phyloP scores from a whole-genome alignment of 805 yeast species.

The Alloascoidea hylecoeti region DNA sequence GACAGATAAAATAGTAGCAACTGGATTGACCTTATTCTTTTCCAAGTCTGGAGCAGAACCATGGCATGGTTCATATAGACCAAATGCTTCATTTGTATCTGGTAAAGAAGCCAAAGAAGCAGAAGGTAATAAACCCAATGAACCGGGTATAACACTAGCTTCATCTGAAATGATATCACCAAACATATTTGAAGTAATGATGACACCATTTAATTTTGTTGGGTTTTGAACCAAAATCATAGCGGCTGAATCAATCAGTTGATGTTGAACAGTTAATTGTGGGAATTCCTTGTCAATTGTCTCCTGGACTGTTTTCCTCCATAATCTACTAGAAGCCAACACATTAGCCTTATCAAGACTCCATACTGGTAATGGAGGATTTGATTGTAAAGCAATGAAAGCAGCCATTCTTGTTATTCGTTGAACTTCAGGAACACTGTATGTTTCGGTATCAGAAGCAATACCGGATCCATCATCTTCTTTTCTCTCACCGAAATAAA shows the following conservation, averaged over 20 bases:
- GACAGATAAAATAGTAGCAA: slow-evolving; percentile 89
- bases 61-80: slow-evolving; percentile 96
- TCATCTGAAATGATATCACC: slow-evolving; percentile 98
- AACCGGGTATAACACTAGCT: slow-evolving; percentile 96
- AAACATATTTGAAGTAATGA: slow-evolving; percentile 91
- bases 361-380: slow-evolving; percentile 93
- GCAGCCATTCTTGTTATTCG: slow-evolving; percentile 98
- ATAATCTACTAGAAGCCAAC: slow-evolving; percentile 86
- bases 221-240: slow-evolving; percentile 94
- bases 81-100: slow-evolving; percentile 87
- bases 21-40: slow-evolving; percentile 80
- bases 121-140: slow-evolving; percentile 89
- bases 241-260: slow-evolving; percentile 96
- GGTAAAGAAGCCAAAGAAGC: slow-evolving; percentile 97
- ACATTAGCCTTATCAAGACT: slow-evolving; percentile 96
- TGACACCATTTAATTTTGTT: slow-evolving; percentile 80
- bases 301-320: slow-evolving; percentile 89
- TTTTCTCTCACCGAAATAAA: slow-evolving; percentile 89
- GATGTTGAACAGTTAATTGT: slow-evolving; percentile 74
- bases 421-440: slow-evolving; percentile 83
- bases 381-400: slow-evolving; percentile 81
- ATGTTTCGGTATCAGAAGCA: slow-evolving; percentile 91
- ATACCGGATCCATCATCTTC: slow-evolving; percentile 82
- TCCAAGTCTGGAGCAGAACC: slow-evolving; percentile 96
- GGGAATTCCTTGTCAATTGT: slow-evolving; percentile 87